phyloP scores from a whole-genome alignment of 163 green algal species.

The Scenedesmus sp. region DNA sequence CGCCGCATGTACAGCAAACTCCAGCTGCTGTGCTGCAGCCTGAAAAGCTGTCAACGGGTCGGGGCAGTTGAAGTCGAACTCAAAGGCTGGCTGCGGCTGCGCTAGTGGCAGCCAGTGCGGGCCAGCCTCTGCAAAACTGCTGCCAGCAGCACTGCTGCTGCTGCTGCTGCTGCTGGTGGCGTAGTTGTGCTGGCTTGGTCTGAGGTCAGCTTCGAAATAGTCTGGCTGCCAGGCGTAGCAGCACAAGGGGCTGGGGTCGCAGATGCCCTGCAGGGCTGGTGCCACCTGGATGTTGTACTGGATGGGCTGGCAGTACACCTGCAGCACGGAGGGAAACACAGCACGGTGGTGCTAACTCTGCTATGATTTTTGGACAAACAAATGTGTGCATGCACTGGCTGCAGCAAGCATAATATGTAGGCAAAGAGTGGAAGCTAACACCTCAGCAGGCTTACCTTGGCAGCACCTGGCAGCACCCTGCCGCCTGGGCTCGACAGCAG shows the following conservation, averaged over 20 bases:
- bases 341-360: not conserved
- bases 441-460: conserved; percentile 57
- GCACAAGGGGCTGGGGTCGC: conserved; percentile 67
- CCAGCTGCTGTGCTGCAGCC: conserved; percentile 46
- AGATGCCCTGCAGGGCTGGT: conserved; percentile 32
- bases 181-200: not conserved
- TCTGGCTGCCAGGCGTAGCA: conserved; percentile 74
- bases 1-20: conserved; percentile 52
- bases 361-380: not conserved
- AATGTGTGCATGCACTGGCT: not conserved
- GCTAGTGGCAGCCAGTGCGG: conserved; percentile 36
- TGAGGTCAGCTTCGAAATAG: conserved; percentile 81
- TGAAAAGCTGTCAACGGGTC: conserved; percentile 64
- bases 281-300: conserved; percentile 55
- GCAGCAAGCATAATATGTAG: not conserved
- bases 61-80: conserved; percentile 82
- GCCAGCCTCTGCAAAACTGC: not conserved
- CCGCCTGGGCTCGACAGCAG: conserved; percentile 63
- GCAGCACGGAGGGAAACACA: not conserved
- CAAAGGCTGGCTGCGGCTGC: conserved; percentile 57
- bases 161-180: not conserved
- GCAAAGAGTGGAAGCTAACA: not conserved
- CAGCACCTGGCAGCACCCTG: conserved; percentile 64
- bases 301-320: conserved; percentile 49
- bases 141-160: not conserved